A percentile compares a stretch with the other conserved stretches of the same genome.
Evolutionary conservation across 352 stramenopile species (phyloP).

Genomic region (Globisporangium megalacanthum): DNA sequence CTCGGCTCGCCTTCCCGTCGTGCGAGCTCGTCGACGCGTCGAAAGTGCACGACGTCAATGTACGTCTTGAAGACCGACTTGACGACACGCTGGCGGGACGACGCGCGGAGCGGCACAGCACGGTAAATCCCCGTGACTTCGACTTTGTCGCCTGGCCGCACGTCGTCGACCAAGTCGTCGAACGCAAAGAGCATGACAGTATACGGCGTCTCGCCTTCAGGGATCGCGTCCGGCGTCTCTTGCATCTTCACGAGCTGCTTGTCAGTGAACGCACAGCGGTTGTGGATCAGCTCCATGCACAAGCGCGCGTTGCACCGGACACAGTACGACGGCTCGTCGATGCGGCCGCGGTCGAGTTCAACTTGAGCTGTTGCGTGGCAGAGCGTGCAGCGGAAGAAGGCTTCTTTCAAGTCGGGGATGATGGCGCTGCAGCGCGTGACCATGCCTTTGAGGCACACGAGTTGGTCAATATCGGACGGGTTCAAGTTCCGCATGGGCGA

Average conservation of each 20-base stretch:
- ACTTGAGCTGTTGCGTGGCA: conserved; percentile 90
- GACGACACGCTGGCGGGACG: conserved; percentile 92
- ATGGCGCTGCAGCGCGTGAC: conserved; percentile 95
- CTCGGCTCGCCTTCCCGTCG: conserved; percentile 24
- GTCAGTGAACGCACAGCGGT: conserved; percentile 97
- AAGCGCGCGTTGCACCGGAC: conserved; percentile 83
- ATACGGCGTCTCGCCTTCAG: conserved; percentile 98
- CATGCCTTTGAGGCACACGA: conserved; percentile 97
- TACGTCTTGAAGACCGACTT: conserved; percentile 99
- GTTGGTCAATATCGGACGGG: conserved; percentile 95
- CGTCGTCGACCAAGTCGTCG: conserved; percentile 97
- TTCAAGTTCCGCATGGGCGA: conserved; percentile 95
- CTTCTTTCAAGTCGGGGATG: conserved; percentile 98
- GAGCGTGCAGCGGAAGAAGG: conserved; percentile 95
- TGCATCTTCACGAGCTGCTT: conserved; percentile 99
- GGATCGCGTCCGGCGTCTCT: conserved; percentile 97
- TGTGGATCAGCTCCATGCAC: conserved; percentile 97
- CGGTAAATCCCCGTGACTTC: conserved; percentile 97
- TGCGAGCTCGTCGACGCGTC: conserved; percentile 80
- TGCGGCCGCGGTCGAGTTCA: conserved; percentile 93
- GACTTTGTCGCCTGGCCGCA: conserved; percentile 95
- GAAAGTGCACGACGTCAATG: conserved; percentile 98
- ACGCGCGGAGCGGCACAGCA: conserved; percentile 92
- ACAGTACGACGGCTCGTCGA: conserved; percentile 94
- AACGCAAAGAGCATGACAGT: conserved; percentile 97